Evolutionary conservation across 2,329 filamentous ascomycete genomes (phyloP).

Genomic region (Venturia oleaginea): DNA sequence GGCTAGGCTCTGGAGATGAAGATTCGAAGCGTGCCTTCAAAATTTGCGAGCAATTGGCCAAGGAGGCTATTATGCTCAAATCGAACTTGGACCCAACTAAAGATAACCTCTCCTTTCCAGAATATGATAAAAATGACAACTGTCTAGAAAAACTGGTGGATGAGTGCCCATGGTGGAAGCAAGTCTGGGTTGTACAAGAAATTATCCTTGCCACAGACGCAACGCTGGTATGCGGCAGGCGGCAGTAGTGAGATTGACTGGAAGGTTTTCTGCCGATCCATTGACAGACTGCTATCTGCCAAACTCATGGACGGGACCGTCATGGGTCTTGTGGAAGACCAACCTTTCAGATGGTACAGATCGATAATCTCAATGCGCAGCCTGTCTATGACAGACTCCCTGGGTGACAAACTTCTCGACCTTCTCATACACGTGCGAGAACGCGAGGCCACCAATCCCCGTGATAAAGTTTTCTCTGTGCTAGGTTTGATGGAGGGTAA

Average conservation of each 20-base stretch:
- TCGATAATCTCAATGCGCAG: not conserved
- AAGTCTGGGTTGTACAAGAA: conserved; percentile 5
- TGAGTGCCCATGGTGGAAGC: not conserved
- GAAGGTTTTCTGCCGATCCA: not conserved
- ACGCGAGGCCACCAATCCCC: conserved; percentile 6
- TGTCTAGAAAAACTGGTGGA: not conserved
- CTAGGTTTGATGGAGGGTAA: not conserved
- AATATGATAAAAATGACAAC: not conserved
- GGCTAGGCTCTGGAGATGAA: conserved; percentile 8
- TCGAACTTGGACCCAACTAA: not conserved
- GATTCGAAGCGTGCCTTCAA: not conserved
- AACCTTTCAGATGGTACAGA: not conserved
- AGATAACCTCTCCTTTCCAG: not conserved
- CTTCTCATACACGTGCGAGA: not conserved
- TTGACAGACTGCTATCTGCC: not conserved
- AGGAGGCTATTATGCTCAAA: not conserved
- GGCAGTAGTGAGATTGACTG: not conserved
- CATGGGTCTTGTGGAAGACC: not conserved
- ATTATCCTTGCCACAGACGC: not conserved
- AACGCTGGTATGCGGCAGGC: not conserved
- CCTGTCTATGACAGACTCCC: not conserved
- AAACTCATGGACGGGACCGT: not conserved
- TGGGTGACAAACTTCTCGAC: not conserved
- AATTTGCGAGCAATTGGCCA: not conserved
- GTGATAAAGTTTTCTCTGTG: conserved; percentile 6